Base-by-base conservation (phyloP, 78 protist species). In the Dictyostelium firmibasis region DNA sequence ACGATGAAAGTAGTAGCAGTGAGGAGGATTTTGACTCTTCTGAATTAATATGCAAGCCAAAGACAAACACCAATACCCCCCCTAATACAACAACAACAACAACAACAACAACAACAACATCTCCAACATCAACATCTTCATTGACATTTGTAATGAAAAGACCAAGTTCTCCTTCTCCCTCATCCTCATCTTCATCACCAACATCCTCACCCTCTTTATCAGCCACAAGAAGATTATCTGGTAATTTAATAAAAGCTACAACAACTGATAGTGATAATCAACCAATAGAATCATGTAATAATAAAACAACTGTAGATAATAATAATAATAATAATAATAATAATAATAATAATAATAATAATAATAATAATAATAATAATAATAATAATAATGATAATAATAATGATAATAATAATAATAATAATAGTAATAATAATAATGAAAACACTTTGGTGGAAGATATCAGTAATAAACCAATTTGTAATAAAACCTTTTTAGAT, bases 1-100 rank as follows among this genome's bases (percentile, higher is more conserved):
- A 79, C 0, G 88, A 83, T 81, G 86, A 81, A 57, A 53, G 75
- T 33, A 83, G 88, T 41, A 83, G 88, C 23, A 83, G 88, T 41
- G 88, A 83, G 25, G 88, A 83, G 18, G 88, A 83, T 10, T 83
- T 64, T 25, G 88, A 83, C 47, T 16, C 27, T 7, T 16, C 62
- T 16, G 62, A 50, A 16, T 50, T 50, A 35, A 11, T 27, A 27
- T 67, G 33, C 25, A 67, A 25, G 11, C 29, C 41, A 27, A 25
- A 20, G 33, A 3, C 69, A 57, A 6, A 5, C 1, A 10, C 76
- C 23, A 25, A 3, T 0, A 23, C 70, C 16, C 1, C 64, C 16
- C 23, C n/a, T n/a, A n/a, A n/a, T n/a, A n/a, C n/a, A n/a, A n/a
- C n/a, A n/a, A n/a, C n/a, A n/a, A n/a, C n/a, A 23, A 23, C 31